Conservation (phyloP, 495 filamentous ascomycete genomes). For the Hypoxylon lienhwacheense region DNA sequence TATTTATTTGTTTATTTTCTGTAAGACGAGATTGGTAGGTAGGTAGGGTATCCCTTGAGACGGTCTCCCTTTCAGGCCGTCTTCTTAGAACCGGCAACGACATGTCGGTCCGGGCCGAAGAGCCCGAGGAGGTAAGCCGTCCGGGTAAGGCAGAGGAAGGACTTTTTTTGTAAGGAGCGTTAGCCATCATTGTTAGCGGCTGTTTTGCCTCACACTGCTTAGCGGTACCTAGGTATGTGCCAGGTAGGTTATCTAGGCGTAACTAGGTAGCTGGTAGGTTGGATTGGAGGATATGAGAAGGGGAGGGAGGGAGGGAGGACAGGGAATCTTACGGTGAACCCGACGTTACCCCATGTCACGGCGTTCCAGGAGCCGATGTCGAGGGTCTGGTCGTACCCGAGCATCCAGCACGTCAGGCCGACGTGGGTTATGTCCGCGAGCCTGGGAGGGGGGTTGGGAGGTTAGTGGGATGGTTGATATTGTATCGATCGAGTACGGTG, state of each 20-base stretch:
- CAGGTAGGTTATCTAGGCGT: no score
- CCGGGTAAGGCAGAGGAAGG: conserved; percentile 59
- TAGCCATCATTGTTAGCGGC: not conserved
- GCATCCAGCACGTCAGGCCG: conserved; percentile 59
- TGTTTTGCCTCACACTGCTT: no score
- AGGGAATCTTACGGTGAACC: conserved; percentile 53
- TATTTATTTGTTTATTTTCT: no score
- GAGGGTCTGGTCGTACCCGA: conserved; percentile 58
- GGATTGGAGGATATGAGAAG: not conserved
- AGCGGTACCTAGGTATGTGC: no score
- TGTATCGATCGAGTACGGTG: not conserved
- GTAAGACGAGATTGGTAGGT: not conserved
- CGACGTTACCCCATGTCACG: conserved; percentile 75
- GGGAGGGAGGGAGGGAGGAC: not conserved
- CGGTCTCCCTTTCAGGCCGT: conserved; percentile 12
- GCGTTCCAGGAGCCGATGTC: conserved; percentile 65
- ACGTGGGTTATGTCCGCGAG: conserved; percentile 72
- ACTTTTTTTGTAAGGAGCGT: no score
- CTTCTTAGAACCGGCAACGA: conserved; percentile 19
- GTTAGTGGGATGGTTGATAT: not conserved
- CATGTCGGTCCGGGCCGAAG: conserved; percentile 52
- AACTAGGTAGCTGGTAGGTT: not conserved
- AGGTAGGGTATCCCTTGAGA: no score
- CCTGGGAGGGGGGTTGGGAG: conserved; percentile 12
- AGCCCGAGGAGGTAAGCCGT: conserved; percentile 58